Percentiles rank a stretch among this genome's conserved stretches.
Evolutionary conservation across 2,329 filamentous ascomycete species (phyloP).

Genomic region (Cladobotryum mycophilum): DNA sequence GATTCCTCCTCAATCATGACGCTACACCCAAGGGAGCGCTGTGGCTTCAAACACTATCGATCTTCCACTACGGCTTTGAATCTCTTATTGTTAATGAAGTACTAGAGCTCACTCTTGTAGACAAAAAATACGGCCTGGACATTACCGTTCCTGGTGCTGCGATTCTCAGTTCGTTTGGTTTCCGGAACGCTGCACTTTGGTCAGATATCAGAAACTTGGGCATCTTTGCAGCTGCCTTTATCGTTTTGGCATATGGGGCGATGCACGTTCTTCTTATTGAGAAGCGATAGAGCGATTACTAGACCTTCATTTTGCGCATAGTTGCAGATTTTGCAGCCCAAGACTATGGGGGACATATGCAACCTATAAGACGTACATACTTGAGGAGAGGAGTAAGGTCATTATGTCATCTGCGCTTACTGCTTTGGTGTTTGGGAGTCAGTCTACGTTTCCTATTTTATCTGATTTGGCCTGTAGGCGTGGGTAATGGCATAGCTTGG

Average conservation of each 20-base stretch:
- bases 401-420: conserved; percentile 1
- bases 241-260: conserved; percentile 79
- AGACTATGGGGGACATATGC: neutral
- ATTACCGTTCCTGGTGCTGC: conserved; percentile 93
- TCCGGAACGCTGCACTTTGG: conserved; percentile 83
- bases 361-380: conserved; percentile 9
- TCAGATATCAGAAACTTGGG: conserved; percentile 73
- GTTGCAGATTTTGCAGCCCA: neutral
- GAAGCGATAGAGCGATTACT: conserved; percentile 44
- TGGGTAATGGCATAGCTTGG: neutral
- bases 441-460: neutral
- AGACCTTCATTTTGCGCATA: neutral
- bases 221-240: conserved; percentile 74
- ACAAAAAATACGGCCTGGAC: conserved; percentile 92
- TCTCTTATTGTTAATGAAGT: conserved; percentile 97
- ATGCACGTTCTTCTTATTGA: conserved; percentile 95
- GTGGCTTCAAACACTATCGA: conserved; percentile 90
- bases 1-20: conserved; percentile 88
- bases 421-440: conserved; percentile 4
- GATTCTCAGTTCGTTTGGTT: conserved; percentile 91
- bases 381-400: neutral
- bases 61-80: conserved; percentile 98
- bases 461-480: neutral
- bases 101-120: conserved; percentile 77
- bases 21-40: conserved; percentile 78